Percentiles rank a stretch among this genome's conserved stretches.
Evolutionary conservation across 495 filamentous ascomycete species (phyloP).

Genomic region (Lasiosphaeriaceae sp.): DNA sequence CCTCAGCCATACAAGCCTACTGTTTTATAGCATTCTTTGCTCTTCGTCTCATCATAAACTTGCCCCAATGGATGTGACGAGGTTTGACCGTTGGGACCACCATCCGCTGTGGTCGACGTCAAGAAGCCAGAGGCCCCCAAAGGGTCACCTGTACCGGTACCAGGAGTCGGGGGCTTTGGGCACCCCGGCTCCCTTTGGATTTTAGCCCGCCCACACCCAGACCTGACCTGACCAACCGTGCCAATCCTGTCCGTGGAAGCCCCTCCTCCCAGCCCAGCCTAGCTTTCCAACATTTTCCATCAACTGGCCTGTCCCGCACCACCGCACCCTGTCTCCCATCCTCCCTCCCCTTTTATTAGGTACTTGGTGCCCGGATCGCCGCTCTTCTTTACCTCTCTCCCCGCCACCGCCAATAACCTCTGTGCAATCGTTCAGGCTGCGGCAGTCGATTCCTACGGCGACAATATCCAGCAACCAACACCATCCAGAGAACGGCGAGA

Average conservation of each 20-base stretch:
- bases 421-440: constrained; percentile 12
- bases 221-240: not conserved
- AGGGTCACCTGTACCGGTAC: too few species aligned
- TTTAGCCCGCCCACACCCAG: constrained; percentile 8
- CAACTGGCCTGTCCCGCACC: constrained; percentile 6
- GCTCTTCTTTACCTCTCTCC: constrained; percentile 17
- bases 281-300: constrained; percentile 29
- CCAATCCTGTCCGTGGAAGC: not conserved
- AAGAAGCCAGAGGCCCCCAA: too few species aligned
- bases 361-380: constrained; percentile 22
- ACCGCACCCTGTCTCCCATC: constrained; percentile 11
- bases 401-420: constrained; percentile 14
- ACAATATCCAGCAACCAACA: constrained; percentile 3
- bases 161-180: not conserved
- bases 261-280: not conserved
- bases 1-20: too few species aligned
- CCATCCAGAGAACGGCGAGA: constrained; percentile 1
- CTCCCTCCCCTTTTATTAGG: constrained; percentile 18
- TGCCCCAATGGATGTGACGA: too few species aligned
- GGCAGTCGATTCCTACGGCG: constrained; percentile 4
- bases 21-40: too few species aligned
- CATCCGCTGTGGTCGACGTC: too few species aligned
- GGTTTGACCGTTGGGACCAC: too few species aligned
- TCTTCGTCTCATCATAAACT: too few species aligned
- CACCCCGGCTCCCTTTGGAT: not conserved